These are phyloP conservation scores for Cordyceps cicadae DNA, from an alignment of 2,329 filamentous ascomycete genomes.

Conservation along the genomic window DNA sequence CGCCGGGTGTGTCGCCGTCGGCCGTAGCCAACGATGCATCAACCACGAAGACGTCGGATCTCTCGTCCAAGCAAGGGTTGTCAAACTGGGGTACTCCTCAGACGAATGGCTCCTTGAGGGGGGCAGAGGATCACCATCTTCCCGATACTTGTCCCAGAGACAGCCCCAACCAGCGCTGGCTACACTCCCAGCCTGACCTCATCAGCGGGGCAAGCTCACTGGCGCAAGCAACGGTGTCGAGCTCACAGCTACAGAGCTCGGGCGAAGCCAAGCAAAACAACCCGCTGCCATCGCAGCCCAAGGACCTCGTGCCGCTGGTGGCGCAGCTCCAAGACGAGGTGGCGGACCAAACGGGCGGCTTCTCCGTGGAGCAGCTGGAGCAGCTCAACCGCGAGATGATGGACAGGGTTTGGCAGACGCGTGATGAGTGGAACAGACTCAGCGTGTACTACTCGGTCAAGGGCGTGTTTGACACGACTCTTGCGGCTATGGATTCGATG, in stretches of 20 bases:
- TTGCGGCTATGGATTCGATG: slow-evolving; percentile 56
- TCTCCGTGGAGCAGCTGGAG: slow-evolving; percentile 88
- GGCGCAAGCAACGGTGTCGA: slow-evolving; percentile 33
- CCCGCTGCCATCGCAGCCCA: slow-evolving; percentile 32
- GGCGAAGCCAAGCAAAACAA: slow-evolving; percentile 2
- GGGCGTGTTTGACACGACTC: slow-evolving; percentile 66
- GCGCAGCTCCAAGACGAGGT: slow-evolving; percentile 53
- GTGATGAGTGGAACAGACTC: slow-evolving; percentile 76
- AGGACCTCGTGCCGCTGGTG: slow-evolving; percentile 42
- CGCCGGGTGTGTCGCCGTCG: slow-evolving; percentile 49
- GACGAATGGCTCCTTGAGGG: slow-evolving; percentile 49
- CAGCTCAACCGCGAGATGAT: slow-evolving; percentile 87
- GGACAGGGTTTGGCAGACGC: slow-evolving; percentile 76
- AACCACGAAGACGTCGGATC: slow-evolving; percentile 81
- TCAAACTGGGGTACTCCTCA: slow-evolving; percentile 62
- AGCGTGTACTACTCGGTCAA: slow-evolving; percentile 57
- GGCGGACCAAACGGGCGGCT: slow-evolving; percentile 61
- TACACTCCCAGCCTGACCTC: slow-evolving; percentile 45
- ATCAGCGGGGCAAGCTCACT: slow-evolving; percentile 18
- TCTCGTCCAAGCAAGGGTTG: slow-evolving; percentile 51
- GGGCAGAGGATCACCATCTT: slow-evolving; percentile 31
- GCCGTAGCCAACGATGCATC: slow-evolving; percentile 74
- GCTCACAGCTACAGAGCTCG: slow-evolving; percentile 18
- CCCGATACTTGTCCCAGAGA: slow-evolving; percentile 42
- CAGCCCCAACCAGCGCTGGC: slow-evolving; percentile 31